These are phyloP conservation scores for Malus fusca DNA, from an alignment of 306 rosid genomes.

Conservation along the genomic window DNA sequence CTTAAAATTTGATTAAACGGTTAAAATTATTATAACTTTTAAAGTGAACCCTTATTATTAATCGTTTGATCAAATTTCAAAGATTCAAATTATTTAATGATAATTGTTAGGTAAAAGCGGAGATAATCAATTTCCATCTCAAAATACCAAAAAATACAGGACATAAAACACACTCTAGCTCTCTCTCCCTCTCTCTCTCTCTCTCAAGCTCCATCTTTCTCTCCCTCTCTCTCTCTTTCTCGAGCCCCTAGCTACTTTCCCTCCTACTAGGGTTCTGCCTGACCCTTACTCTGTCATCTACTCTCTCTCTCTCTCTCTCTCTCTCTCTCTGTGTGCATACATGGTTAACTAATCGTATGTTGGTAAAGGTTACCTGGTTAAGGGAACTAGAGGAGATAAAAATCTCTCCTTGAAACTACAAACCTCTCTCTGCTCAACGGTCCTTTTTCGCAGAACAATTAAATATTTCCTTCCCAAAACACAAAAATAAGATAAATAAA, in stretches of 20 bases:
- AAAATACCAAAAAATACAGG: too few relatives aligned
- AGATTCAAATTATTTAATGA: rapidly evolving
- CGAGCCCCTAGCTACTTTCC: constrained; percentile 86
- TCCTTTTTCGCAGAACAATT: constrained; percentile 1
- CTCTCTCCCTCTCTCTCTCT: background rate
- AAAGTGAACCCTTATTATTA: rapidly evolving
- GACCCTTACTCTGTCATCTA: constrained; percentile 10
- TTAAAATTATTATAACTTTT: too few relatives aligned
- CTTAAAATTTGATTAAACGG: too few relatives aligned
- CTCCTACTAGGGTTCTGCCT: constrained; percentile 18
- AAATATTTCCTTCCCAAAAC: background rate
- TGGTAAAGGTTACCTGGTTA: constrained; percentile 4
- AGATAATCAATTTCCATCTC: too few relatives aligned
- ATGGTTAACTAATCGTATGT: constrained; percentile 10
- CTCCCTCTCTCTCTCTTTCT: constrained; percentile 67
- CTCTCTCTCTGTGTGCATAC: constrained; percentile 14
- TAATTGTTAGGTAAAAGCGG: rapidly evolving
- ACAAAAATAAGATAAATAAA: background rate
- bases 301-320: constrained; percentile 21
- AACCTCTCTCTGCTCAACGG: background rate
- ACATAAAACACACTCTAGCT: too few relatives aligned
- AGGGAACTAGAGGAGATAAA: background rate
- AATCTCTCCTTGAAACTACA: background rate
- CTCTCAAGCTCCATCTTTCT: background rate
- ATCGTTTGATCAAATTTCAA: too few relatives aligned